phyloP scores from a whole-genome alignment of 805 yeast species.

The Cyberlindnera suaveolens region DNA sequence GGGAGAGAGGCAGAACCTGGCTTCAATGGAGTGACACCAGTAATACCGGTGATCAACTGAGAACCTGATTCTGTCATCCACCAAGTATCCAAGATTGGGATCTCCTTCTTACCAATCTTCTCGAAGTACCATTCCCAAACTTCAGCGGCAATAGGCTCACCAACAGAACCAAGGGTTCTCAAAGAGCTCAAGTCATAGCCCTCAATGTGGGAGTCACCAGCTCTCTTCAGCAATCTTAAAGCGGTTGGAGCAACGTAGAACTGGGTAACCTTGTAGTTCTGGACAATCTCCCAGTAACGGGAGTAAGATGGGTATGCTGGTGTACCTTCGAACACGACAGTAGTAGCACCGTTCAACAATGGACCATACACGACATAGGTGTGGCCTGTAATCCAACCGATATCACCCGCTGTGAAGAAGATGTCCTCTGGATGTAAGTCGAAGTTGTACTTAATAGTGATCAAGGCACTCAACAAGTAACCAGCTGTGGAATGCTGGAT shows the following conservation, averaged over 20 bases:
- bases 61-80: conserved; percentile 90
- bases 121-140: conserved; percentile 85
- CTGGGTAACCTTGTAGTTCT: conserved; percentile 65
- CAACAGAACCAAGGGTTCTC: conserved; percentile 75
- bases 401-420: conserved; percentile 83
- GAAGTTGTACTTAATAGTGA: conserved; percentile 70
- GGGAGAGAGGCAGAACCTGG: conserved; percentile 86
- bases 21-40: conserved; percentile 72
- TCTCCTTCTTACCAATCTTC: conserved; percentile 61
- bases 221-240: conserved; percentile 65
- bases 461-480: conserved; percentile 63
- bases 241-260: conserved; percentile 87
- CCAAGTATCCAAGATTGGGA: conserved; percentile 72
- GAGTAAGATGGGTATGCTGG: conserved; percentile 81
- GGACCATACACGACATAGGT: conserved; percentile 83
- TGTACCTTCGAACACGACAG: conserved; percentile 80
- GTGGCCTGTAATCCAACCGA: conserved; percentile 91
- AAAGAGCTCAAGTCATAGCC: conserved; percentile 57
- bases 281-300: conserved; percentile 75
- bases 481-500: conserved; percentile 80
- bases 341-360: conserved; percentile 65
- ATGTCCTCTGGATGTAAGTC: conserved; percentile 71
- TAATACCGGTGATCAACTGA: conserved; percentile 70
- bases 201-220: conserved; percentile 59
- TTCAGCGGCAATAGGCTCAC: conserved; percentile 83